Evolutionary conservation across 148 eudicot genomes (phyloP).

Genomic region (Rhododendron kiyosumense): DNA sequence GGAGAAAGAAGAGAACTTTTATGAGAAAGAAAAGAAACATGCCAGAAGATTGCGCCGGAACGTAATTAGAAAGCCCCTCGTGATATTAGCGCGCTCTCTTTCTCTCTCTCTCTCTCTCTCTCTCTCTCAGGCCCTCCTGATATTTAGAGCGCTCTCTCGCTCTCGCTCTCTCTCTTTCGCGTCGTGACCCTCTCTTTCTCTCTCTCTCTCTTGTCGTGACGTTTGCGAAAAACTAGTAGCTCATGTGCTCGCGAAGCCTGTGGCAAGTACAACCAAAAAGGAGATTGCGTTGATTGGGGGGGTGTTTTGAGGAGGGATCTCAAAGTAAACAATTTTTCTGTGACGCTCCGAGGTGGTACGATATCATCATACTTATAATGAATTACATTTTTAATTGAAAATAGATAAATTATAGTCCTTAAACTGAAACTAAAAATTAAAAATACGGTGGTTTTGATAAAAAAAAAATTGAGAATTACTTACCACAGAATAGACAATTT

Average conservation of each 20-base stretch:
- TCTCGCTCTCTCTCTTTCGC: background rate
- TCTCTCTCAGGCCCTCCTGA: no score
- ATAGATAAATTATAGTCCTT: no score
- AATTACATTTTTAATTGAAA: no score
- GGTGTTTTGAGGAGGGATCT: no score
- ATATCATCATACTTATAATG: no score
- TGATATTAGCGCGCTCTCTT: background rate
- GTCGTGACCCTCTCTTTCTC: background rate
- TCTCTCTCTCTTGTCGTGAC: background rate
- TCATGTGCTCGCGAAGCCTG: background rate
- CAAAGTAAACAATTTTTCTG: no score
- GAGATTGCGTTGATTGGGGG: background rate
- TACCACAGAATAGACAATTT: no score
- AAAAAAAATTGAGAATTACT: no score
- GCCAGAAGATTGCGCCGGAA: background rate
- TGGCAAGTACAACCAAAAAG: background rate
- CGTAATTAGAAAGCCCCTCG: background rate
- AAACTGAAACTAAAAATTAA: no score
- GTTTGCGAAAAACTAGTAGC: background rate
- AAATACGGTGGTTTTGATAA: no score
- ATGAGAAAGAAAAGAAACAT: background rate
- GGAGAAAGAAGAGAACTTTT: background rate
- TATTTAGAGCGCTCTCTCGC: no score
- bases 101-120: background rate
- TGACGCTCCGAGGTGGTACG: no score